These are phyloP conservation scores for Phytophthora megakarya DNA, from an alignment of 352 stramenopile species.

Conservation along the genomic window DNA sequence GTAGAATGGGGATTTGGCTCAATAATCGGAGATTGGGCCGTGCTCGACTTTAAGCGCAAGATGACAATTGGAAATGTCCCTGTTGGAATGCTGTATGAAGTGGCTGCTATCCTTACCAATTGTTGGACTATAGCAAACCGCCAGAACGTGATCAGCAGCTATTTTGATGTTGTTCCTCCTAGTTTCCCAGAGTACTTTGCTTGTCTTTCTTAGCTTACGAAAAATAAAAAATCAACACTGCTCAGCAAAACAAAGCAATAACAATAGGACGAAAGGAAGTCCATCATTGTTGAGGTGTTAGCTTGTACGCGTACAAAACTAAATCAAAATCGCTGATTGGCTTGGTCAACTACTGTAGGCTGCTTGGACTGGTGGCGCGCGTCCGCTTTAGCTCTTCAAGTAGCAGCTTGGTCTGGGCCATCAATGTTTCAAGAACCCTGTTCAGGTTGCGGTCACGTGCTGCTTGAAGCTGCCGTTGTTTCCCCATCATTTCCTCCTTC, in stretches of 20 bases:
- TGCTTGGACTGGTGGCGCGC: no score
- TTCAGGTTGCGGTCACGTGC: not conserved
- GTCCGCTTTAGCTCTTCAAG: not conserved
- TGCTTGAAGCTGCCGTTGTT: conserved; percentile 1
- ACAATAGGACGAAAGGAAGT: no score
- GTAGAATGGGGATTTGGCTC: not conserved
- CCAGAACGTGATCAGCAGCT: conserved; percentile 7
- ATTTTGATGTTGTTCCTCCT: conserved; percentile 2
- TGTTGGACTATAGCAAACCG: not conserved
- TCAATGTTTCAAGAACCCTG: not conserved
- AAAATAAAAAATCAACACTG: no score
- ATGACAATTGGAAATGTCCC: conserved; percentile 7
- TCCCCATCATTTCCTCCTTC: conserved; percentile 6
- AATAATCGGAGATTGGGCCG: conserved; percentile 7
- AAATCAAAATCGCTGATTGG: not conserved
- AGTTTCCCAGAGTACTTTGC: conserved; percentile 8
- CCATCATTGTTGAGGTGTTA: no score
- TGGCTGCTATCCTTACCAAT: conserved; percentile 2
- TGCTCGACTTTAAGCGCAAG: conserved; percentile 11
- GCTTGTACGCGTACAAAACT: no score
- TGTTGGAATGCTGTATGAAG: conserved; percentile 6
- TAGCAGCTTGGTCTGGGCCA: not conserved
- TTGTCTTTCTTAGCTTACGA: not conserved
- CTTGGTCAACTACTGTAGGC: no score
- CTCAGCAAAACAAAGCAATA: not conserved